Evolutionary conservation across 2,329 filamentous ascomycete genomes (phyloP), one percentile per base, ranked within the genome.

Genomic region (Pseudomassariella vexata): DNA sequence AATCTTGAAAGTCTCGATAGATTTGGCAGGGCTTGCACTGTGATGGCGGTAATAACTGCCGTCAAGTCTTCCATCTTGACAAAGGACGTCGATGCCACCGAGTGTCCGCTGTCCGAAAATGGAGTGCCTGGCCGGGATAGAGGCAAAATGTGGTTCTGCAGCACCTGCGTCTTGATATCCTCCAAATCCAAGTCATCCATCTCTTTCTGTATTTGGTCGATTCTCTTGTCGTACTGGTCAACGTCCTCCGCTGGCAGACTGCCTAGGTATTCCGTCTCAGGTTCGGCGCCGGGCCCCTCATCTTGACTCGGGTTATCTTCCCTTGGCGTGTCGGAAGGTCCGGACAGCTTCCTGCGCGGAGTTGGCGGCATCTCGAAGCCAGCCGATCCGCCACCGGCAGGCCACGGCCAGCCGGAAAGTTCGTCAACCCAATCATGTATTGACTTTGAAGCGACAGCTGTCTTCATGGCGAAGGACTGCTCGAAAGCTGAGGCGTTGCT

Each of bases 1-100:
- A 94, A 60, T 7, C 73, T 71, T 34, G 77, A 79, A 15, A 98
- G 60, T 34, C 73, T 79, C 8, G 86, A 82, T 24, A 95, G 63
- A 37, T 84, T 81, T 2, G 92, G 92, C 14, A 98, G 68, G 4
- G 87, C 79, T 51, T 92, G 85, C n/a, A 98, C 63, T 12, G 95
- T 84, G 20, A 90, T 94, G 18, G 89, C 85, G 1, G 92, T 95
- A 35, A 96, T 75, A 28, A 96, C 73, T 16, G 90, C 86, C 7
- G 87, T 89, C 48, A 95, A 78, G 56, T 96, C 92, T 47, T 92
- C 88, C 67, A 96, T 76, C 39, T 74, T 79, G 40, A 73, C 75
- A 56, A 85, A 85, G 24, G 66, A 63, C 19, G 50, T 63, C 46
- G 45, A 63, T 50, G 53, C 58, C 47, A 55, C 43, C 9, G 61